phyloP scores from a whole-genome alignment of 1,139 yeast species.

The Kodamaea suecica region DNA sequence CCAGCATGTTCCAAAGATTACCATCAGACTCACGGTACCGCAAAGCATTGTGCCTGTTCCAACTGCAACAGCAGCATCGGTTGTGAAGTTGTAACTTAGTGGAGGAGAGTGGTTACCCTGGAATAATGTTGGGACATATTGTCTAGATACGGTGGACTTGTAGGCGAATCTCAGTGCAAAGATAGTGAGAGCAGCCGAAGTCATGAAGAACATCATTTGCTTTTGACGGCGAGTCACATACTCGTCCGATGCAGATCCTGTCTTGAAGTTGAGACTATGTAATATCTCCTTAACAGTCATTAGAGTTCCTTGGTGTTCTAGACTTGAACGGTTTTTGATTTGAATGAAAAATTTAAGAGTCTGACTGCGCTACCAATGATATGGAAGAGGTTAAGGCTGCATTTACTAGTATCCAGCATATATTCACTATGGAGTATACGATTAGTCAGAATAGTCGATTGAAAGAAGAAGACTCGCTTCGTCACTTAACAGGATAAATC shows the following conservation, averaged over 20 bases:
- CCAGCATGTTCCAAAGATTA: slow-evolving; percentile 77
- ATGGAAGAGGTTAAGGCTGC: too few species aligned
- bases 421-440: too few species aligned
- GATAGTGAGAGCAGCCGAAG: slow-evolving; percentile 70
- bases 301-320: slow-evolving; percentile 2
- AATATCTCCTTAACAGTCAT: slow-evolving; percentile 4
- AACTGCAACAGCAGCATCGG: slow-evolving; percentile 86
- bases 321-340: too few species aligned
- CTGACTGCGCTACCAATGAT: too few species aligned
- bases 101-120: slow-evolving; percentile 90
- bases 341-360: too few species aligned
- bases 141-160: slow-evolving; percentile 68
- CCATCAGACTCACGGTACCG: slow-evolving; percentile 68
- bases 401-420: too few species aligned
- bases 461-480: too few species aligned
- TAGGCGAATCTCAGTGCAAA: slow-evolving; percentile 72
- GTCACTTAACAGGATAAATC: too few species aligned
- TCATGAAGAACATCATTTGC: slow-evolving; percentile 72
- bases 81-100: slow-evolving; percentile 63
- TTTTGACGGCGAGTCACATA: slow-evolving; percentile 57
- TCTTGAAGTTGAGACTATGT: slow-evolving; percentile 25
- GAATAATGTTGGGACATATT: slow-evolving; percentile 74
- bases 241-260: slow-evolving; percentile 38
- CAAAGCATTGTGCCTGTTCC: slow-evolving; percentile 78
- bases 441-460: too few species aligned